Conservation (phyloP, 148 eudicot species). For the Rhododendron henanense region DNA sequence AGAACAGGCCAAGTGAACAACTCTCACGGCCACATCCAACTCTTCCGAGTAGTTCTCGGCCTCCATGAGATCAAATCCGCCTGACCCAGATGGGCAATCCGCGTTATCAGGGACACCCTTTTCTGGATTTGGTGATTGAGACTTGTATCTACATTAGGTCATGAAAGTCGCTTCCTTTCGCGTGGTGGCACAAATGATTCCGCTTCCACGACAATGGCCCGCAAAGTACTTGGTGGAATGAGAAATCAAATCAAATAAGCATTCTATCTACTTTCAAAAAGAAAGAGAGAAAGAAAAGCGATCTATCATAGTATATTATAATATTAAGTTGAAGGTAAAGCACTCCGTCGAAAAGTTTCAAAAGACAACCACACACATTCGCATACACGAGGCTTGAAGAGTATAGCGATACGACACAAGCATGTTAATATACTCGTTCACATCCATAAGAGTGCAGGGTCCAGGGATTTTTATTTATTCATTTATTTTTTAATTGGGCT, state of each 20-base stretch:
- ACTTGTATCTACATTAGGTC: background rate
- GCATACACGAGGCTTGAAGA: too few relatives aligned
- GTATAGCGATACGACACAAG: too few relatives aligned
- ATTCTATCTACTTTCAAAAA: too few relatives aligned
- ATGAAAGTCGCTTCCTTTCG: background rate
- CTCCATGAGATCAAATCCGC: constrained; percentile 27
- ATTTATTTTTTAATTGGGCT: too few relatives aligned
- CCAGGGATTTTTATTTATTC: too few relatives aligned
- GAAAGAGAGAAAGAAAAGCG: too few relatives aligned
- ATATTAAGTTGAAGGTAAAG: too few relatives aligned
- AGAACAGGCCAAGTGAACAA: constrained; percentile 78
- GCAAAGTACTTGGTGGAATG: background rate
- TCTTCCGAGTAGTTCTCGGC: constrained; percentile 41
- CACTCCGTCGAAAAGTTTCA: too few relatives aligned
- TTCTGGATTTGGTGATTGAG: background rate
- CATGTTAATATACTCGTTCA: too few relatives aligned
- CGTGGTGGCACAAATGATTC: background rate
- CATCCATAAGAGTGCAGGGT: too few relatives aligned
- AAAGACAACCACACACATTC: too few relatives aligned
- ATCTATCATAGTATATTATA: too few relatives aligned
- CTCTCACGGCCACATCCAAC: constrained; percentile 76
- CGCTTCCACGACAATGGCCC: background rate
- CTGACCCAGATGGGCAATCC: constrained; percentile 19
- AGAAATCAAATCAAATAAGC: background rate
- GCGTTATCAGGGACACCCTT: background rate